phyloP scores from a whole-genome alignment of 2,329 filamentous ascomycete genomes.

The Fusarium nisikadoi region DNA sequence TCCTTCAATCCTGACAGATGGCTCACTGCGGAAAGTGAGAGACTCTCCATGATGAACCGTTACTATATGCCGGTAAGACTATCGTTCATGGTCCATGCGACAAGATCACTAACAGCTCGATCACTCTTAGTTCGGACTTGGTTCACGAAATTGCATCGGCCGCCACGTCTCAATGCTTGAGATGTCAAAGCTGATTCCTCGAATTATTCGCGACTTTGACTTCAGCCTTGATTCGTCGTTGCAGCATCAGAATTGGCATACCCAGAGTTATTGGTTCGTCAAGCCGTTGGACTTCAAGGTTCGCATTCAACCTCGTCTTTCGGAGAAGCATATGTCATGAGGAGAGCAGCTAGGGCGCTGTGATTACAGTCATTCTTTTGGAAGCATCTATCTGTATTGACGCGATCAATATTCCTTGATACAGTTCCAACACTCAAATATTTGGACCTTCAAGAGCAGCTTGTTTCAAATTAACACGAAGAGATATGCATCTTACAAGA shows the following conservation, averaged over 20 bases:
- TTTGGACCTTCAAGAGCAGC: rapidly evolving
- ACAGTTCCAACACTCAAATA: too few species aligned
- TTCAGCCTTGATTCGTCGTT: conserved; percentile 23
- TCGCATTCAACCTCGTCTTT: background rate
- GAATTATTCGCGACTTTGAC: conserved; percentile 37
- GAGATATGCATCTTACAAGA: background rate
- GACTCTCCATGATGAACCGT: conserved; percentile 34
- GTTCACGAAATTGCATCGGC: conserved; percentile 38
- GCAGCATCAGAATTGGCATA: conserved; percentile 6
- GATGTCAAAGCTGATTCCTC: conserved; percentile 39
- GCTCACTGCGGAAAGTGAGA: conserved; percentile 1
- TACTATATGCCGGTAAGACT: conserved; percentile 37
- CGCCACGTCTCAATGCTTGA: conserved; percentile 41
- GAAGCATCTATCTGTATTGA: rapidly evolving
- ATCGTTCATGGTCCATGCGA: rapidly evolving
- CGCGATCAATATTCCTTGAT: rapidly evolving
- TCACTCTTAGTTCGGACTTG: conserved; percentile 31
- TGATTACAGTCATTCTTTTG: too few species aligned
- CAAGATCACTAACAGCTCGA: background rate
- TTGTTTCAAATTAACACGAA: rapidly evolving
- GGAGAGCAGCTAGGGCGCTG: rapidly evolving
- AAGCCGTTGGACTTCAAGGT: conserved; percentile 27
- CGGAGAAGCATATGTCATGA: background rate
- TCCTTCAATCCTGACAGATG: conserved; percentile 34
- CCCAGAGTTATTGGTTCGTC: conserved; percentile 31